Evolutionary conservation across 208 protist genomes (phyloP).

Genomic region (Phytomonas francai): DNA sequence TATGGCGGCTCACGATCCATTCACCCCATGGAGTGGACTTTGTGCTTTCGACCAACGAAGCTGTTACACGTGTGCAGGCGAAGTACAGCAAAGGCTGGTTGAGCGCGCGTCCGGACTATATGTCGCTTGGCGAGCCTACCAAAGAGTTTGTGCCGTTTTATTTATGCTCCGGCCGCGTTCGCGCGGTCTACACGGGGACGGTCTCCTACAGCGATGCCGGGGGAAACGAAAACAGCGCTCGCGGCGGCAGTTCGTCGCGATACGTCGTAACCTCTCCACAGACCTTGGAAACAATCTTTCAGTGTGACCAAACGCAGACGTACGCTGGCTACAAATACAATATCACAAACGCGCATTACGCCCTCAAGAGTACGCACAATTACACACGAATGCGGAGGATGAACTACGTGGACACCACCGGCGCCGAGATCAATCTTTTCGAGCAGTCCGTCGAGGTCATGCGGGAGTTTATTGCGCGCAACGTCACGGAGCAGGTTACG

Average conservation of each 20-base stretch:
- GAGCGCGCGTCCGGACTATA: conserved; percentile 49
- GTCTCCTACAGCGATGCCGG: conserved; percentile 32
- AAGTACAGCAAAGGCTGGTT: conserved; percentile 68
- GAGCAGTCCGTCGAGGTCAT: conserved; percentile 78
- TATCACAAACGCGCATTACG: conserved; percentile 61
- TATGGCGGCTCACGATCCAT: conserved; percentile 40
- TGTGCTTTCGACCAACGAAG: conserved; percentile 34
- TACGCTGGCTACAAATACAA: conserved; percentile 91
- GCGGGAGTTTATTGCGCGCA: conserved; percentile 40
- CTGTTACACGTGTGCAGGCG: conserved; percentile 26
- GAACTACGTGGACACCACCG: conserved; percentile 44
- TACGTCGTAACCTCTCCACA: conserved; percentile 38
- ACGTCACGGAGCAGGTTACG: conserved; percentile 42
- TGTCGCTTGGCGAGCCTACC: conserved; percentile 36
- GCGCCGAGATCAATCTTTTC: conserved; percentile 76
- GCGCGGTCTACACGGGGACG: conserved; percentile 41
- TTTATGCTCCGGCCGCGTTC: conserved; percentile 56
- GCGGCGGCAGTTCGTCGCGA: conserved; percentile 17
- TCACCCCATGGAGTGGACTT: conserved; percentile 66
- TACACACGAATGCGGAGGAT: conserved; percentile 51
- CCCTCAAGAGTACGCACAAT: conserved; percentile 46
- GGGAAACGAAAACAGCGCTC: not conserved
- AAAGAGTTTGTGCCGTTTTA: conserved; percentile 88
- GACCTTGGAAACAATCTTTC: conserved; percentile 52
- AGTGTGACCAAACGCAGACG: conserved; percentile 67